Evolutionary conservation across 2,329 filamentous ascomycete genomes (phyloP).

Genomic region (Leptodontidium sp.): DNA sequence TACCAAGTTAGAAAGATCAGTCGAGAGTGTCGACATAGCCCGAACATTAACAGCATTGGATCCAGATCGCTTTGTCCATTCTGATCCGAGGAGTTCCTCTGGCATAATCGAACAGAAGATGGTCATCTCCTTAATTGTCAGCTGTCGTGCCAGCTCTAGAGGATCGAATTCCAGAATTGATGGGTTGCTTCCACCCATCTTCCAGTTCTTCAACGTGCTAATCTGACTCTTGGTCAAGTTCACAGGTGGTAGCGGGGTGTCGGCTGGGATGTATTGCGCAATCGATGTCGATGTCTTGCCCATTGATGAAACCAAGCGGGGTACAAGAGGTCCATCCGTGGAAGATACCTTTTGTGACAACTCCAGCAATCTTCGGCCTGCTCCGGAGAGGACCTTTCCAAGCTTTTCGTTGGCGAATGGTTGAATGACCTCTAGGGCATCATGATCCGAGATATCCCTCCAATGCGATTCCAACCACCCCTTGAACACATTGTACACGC

Average conservation of each 20-base stretch:
- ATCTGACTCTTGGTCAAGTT: slow-evolving; percentile 80
- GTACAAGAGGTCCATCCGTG: slow-evolving; percentile 77
- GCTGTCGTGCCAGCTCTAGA: slow-evolving; percentile 87
- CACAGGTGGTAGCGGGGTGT: slow-evolving; percentile 75
- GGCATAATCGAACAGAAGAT: slow-evolving; percentile 93
- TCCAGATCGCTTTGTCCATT: slow-evolving; percentile 91
- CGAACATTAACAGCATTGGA: slow-evolving; percentile 87
- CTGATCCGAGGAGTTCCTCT: slow-evolving; percentile 88
- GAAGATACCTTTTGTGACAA: slow-evolving; percentile 81
- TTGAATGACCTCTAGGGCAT: slow-evolving; percentile 78
- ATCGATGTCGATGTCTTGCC: slow-evolving; percentile 85
- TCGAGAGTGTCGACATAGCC: slow-evolving; percentile 92
- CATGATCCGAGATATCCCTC: slow-evolving; percentile 81
- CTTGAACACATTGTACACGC: slow-evolving; percentile 97
- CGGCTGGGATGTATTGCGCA: slow-evolving; percentile 73
- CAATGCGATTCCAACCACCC: slow-evolving; percentile 97
- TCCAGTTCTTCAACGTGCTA: slow-evolving; percentile 76
- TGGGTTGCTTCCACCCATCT: slow-evolving; percentile 72
- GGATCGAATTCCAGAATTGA: slow-evolving; percentile 91
- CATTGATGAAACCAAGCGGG: slow-evolving; percentile 83
- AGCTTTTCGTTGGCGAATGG: slow-evolving; percentile 82
- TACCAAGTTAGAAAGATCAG: slow-evolving; percentile 90
- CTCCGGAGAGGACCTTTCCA: slow-evolving; percentile 72
- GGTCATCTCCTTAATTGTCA: slow-evolving; percentile 90
- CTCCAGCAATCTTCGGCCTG: slow-evolving; percentile 82